Base-by-base conservation (phyloP, 1,139 yeast species). In the Kluyveromyces sp. region DNA sequence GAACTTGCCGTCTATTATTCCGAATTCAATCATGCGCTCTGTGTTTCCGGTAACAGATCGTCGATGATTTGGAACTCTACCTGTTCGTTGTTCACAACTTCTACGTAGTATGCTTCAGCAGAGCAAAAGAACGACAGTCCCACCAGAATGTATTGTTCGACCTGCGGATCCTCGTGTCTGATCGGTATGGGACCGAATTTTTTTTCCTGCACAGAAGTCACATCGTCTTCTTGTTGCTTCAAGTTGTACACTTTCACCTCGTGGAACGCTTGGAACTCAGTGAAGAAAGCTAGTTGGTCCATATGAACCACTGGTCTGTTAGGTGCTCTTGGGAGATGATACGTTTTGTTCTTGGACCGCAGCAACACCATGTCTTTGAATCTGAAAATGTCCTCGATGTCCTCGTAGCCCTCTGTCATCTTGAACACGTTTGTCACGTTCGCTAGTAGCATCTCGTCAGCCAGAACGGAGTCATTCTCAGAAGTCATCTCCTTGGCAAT, bases 221-320 rank as follows among this genome's bases (percentile, higher is more conserved):
- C 21, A 15, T 2, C 21, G 2, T 15, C 21, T 15, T 15, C 21
- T 15, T 15, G 21, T 2, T 15, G 21, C 10, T 38, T 31, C 25
- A 41, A 21, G 28, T 41, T 28, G n/a, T 34, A 27, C n/a, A 41
- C 34, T 15, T 34, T 34, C n/a, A 41, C 25, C 3, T 34, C 28
- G 7, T 34, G 29, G 34, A 41, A 41, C 21, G 21, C 38, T n/a
- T 41, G 33, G 38, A 41, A 34, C n/a, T 41, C 38, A 3, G 43
- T 26, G n/a, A 41, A 10, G 29, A 31, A 34, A 10, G 43, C n/a
- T 26, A 34, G 15, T 27, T 33, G 26, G 3, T 41, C 34, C 8
- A 35, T 8, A 7, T 26, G n/a, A n/a, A 4, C 10, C 3, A 7
- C n/a, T 4, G 6, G 33, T 3, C 15, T 28, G 7, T 4, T n/a